These are phyloP conservation scores for Fraxinus xanthoxyloides DNA, from an alignment of 305 asterid genomes.

Conservation along the genomic window DNA sequence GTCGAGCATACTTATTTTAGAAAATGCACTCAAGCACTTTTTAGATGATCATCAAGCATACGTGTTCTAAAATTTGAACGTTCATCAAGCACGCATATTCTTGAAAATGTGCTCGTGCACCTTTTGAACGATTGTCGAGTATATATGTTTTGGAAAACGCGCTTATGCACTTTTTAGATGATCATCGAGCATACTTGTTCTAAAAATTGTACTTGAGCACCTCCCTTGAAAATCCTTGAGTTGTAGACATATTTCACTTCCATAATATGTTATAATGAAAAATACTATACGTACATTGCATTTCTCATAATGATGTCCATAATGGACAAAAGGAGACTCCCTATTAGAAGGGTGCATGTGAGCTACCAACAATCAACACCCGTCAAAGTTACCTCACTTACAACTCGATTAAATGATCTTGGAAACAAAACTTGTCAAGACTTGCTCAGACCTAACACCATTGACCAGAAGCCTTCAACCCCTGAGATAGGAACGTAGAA, in stretches of 20 bases:
- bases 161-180: not conserved
- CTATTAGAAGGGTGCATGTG: no score
- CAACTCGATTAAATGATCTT: not conserved
- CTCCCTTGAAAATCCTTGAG: not conserved
- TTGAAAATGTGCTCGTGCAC: no score
- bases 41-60: not conserved
- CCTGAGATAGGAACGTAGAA: not conserved
- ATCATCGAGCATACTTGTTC: not conserved
- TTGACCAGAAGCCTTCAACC: not conserved
- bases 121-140: not conserved
- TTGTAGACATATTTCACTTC: not conserved
- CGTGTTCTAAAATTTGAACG: not conserved
- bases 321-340: no score
- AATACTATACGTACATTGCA: no score
- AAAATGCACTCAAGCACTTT: not conserved
- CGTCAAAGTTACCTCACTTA: not conserved
- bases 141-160: no score
- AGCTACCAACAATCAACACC: not conserved
- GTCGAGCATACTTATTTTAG: not conserved
- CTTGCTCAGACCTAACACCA: not conserved
- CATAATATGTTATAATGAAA: not conserved
- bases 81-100: no score
- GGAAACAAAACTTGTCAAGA: not conserved
- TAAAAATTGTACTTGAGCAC: not conserved
- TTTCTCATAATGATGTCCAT: no score